phyloP scores from a whole-genome alignment of 1,139 yeast species.

The Yamadazyma diddensiae region DNA sequence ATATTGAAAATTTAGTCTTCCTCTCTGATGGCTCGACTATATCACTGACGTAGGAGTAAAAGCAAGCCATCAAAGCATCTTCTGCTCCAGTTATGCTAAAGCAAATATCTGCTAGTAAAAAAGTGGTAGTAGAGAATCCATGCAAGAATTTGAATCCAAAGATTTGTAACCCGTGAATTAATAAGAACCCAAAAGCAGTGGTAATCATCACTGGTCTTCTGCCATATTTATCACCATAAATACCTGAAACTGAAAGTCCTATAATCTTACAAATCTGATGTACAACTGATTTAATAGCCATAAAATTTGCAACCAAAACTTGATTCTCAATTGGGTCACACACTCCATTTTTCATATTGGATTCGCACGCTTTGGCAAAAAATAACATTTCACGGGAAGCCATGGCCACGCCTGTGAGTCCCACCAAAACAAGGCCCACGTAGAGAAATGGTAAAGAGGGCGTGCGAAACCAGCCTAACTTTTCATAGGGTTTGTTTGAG shows the following conservation, averaged over 20 bases:
- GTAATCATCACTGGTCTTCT: constrained; percentile 42
- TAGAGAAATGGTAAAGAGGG: neutral
- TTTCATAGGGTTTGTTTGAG: no score
- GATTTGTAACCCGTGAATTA: neutral
- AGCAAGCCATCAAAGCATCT: constrained; percentile 4
- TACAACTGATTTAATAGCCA: constrained; percentile 19
- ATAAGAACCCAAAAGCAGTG: constrained; percentile 13
- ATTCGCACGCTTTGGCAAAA: constrained; percentile 10
- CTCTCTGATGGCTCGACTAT: constrained; percentile 7
- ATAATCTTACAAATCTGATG: constrained; percentile 25
- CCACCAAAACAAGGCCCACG: constrained; percentile 3
- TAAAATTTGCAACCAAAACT: constrained; percentile 27
- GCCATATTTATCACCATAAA: constrained; percentile 60
- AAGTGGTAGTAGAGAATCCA: neutral
- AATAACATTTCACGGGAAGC: constrained; percentile 6
- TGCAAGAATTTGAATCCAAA: neutral
- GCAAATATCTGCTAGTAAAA: constrained; percentile 1
- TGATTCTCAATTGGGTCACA: constrained; percentile 33
- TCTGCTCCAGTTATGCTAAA: constrained; percentile 5
- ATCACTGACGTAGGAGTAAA: constrained; percentile 11
- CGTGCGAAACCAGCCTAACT: neutral
- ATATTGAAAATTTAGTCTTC: constrained; percentile 6
- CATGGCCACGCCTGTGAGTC: constrained; percentile 1
- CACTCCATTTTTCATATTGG: constrained; percentile 8
- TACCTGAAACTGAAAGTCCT: constrained; percentile 47